Percentiles rank a stretch among this genome's conserved stretches.
Evolutionary conservation across 345 rosid genomes (phyloP).

Genomic region (Crucihimalaya himalaica): DNA sequence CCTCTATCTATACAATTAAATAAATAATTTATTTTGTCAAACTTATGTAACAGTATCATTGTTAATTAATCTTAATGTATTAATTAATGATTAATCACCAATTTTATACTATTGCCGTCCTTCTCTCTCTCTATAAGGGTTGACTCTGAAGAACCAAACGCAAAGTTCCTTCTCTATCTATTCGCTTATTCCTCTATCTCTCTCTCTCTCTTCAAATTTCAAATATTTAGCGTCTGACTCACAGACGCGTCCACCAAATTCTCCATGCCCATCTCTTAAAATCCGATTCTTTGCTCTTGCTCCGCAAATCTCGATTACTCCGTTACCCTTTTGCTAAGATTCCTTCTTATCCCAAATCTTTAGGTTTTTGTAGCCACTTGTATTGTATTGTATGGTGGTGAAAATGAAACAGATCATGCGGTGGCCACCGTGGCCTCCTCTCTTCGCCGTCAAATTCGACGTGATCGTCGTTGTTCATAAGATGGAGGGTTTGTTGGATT

Average conservation of each 20-base stretch:
- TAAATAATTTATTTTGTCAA: neutral
- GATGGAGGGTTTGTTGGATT: slow-evolving; percentile 46
- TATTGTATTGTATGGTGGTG: slow-evolving; percentile 39
- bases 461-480: slow-evolving; percentile 41
- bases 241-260: slow-evolving; percentile 33
- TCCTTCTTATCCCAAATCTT: slow-evolving; percentile 8
- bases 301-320: neutral
- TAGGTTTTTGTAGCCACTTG: neutral
- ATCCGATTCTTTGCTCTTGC: neutral
- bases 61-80: neutral
- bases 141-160: slow-evolving; percentile 36
- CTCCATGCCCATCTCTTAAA: slow-evolving; percentile 14
- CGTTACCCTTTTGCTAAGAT: neutral
- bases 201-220: slow-evolving; percentile 22
- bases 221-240: slow-evolving; percentile 29
- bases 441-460: slow-evolving; percentile 52
- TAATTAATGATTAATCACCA: neutral
- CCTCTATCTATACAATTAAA: neutral
- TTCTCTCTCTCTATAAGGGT: slow-evolving; percentile 31
- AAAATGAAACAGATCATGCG: slow-evolving; percentile 54
- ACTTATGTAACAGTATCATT: slow-evolving; percentile 1
- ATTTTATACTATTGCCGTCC: slow-evolving; percentile 26
- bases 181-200: slow-evolving; percentile 20
- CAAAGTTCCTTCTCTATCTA: slow-evolving; percentile 29
- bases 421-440: slow-evolving; percentile 59